Evolutionary conservation across 106 monocot species (phyloP).

Genomic region (Hemerocallis citrina): DNA sequence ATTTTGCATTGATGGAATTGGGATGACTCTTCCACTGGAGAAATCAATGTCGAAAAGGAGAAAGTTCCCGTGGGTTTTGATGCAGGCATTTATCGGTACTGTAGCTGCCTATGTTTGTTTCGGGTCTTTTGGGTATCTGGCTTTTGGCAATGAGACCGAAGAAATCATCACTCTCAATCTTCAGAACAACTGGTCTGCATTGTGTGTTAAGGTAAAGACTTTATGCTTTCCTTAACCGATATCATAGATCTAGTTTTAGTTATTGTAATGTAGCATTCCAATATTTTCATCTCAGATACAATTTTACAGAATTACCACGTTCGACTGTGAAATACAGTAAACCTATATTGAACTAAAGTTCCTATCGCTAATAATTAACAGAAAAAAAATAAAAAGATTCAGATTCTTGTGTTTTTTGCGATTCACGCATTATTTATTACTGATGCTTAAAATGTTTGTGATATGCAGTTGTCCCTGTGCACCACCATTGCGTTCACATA

Average conservation of each 20-base stretch:
- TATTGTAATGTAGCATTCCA: too few relatives aligned
- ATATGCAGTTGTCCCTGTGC: slow-evolving; percentile 65
- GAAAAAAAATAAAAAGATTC: too few relatives aligned
- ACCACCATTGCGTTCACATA: slow-evolving; percentile 76
- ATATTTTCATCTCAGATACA: too few relatives aligned
- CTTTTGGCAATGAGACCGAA: slow-evolving; percentile 1
- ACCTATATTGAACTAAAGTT: too few relatives aligned
- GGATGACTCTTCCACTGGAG: slow-evolving; percentile 1
- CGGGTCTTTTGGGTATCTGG: slow-evolving; percentile 2
- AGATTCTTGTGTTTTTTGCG: too few relatives aligned
- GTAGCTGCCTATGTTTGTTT: neutral
- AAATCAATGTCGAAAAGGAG: neutral
- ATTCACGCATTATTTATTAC: too few relatives aligned
- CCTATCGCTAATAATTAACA: too few relatives aligned
- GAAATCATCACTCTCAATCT: slow-evolving; percentile 5
- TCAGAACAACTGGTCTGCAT: neutral
- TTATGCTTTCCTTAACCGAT: too few relatives aligned
- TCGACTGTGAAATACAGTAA: too few relatives aligned
- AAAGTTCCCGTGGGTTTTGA: neutral
- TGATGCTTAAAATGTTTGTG: too few relatives aligned
- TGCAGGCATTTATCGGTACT: slow-evolving; percentile 3
- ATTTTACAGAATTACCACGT: too few relatives aligned
- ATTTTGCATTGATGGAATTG: neutral
- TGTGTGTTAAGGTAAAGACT: neutral
- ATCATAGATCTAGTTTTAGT: too few relatives aligned